phyloP scores from a whole-genome alignment of 306 rosid species.

The Adenanthera pavonina region DNA sequence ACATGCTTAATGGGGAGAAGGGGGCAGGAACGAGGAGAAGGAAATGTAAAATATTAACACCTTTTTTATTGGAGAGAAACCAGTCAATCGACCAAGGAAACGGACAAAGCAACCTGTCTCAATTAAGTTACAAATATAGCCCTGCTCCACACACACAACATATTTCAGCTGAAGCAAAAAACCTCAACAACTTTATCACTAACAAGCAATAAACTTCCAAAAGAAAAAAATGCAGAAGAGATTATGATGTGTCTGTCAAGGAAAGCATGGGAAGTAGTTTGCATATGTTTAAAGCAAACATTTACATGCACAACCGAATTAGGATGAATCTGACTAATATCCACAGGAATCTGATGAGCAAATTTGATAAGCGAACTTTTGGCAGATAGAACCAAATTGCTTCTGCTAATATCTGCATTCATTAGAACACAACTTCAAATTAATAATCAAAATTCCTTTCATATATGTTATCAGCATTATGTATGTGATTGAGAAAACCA shows the following conservation, averaged over 20 bases:
- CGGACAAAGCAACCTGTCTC: conserved; percentile 96
- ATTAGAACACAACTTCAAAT: conserved; percentile 26
- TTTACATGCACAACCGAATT: conserved; percentile 86
- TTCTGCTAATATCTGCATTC: conserved; percentile 67
- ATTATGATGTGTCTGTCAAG: neutral
- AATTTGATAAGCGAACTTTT: conserved; percentile 76
- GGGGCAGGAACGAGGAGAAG: neutral
- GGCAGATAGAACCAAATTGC: conserved; percentile 78
- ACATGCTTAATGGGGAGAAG: neutral
- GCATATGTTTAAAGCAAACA: conserved; percentile 27
- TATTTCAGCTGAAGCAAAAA: conserved; percentile 28
- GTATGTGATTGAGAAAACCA: conserved; percentile 23
- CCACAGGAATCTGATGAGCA: conserved; percentile 73
- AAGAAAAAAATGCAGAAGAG: neutral
- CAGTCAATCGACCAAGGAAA: conserved; percentile 90
- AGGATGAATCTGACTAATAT: conserved; percentile 65
- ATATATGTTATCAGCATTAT: conserved; percentile 4
- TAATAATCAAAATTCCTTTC: conserved; percentile 8
- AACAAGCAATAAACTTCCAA: conserved; percentile 7
- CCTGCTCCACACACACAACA: conserved; percentile 57
- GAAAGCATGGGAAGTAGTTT: neutral
- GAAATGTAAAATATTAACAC: conserved; percentile 43
- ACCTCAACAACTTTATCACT: conserved; percentile 3
- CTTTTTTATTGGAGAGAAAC: conserved; percentile 85
- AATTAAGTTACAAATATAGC: conserved; percentile 84